These are phyloP conservation scores for Pachyrhizus erosus DNA, from an alignment of 306 rosid genomes.

Conservation along the genomic window DNA sequence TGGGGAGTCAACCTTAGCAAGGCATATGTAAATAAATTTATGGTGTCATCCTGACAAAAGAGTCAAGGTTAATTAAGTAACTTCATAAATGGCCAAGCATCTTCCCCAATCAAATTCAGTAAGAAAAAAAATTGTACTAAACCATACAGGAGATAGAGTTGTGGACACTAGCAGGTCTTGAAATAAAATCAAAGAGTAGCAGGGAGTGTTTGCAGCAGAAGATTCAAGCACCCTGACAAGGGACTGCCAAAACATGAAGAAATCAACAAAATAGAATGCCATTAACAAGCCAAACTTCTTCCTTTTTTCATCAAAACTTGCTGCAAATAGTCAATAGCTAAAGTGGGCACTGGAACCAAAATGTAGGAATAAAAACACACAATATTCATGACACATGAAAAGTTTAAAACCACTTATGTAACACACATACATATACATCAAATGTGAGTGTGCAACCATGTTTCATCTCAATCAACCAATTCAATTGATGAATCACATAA, in stretches of 20 bases:
- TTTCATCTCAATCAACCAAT: neutral
- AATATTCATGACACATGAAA: neutral
- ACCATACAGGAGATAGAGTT: slow-evolving; percentile 91
- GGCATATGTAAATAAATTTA: slow-evolving; percentile 88
- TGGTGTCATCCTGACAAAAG: slow-evolving; percentile 83
- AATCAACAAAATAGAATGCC: slow-evolving; percentile 34
- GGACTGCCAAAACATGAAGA: slow-evolving; percentile 69
- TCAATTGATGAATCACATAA: neutral
- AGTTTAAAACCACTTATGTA: neutral
- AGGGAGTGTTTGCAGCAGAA: slow-evolving; percentile 76
- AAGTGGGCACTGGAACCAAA: neutral
- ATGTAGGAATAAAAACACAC: neutral
- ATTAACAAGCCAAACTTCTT: slow-evolving; percentile 21
- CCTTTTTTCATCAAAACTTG: neutral
- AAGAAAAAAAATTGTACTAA: slow-evolving; percentile 37
- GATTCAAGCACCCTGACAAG: slow-evolving; percentile 86
- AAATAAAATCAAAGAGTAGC: slow-evolving; percentile 83
- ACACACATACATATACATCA: neutral
- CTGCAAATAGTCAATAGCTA: slow-evolving; percentile 1
- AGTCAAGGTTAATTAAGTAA: slow-evolving; percentile 38
- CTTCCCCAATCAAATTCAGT: slow-evolving; percentile 15
- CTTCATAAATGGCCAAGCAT: slow-evolving; percentile 35
- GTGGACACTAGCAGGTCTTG: slow-evolving; percentile 98
- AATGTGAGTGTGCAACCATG: neutral
- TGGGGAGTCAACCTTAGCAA: slow-evolving; percentile 89